Percentiles rank a stretch among this genome's conserved stretches.
Conservation (phyloP, 2,329 filamentous ascomycete genomes). For the Alternaria panax region DNA sequence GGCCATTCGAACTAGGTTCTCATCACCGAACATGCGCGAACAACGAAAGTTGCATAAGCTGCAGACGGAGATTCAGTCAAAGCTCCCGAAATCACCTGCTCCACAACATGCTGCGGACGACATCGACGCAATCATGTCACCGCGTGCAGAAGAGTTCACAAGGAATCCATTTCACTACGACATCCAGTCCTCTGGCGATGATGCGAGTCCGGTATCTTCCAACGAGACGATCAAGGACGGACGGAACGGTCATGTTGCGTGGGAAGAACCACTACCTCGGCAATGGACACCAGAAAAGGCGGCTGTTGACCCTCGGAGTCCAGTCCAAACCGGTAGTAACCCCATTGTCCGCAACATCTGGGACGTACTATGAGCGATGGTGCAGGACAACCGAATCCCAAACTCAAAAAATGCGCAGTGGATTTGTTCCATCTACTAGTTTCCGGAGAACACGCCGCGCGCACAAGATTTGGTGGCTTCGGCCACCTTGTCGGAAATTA, state of each 20-base stretch:
- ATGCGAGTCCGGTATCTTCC: conserved; percentile 41
- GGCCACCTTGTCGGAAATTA: conserved; percentile 8
- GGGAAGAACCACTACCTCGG: conserved; percentile 35
- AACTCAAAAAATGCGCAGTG: background rate
- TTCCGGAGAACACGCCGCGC: conserved; percentile 1
- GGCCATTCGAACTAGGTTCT: conserved; percentile 47
- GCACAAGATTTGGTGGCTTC: conserved; percentile 8
- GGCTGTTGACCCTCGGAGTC: conserved; percentile 75
- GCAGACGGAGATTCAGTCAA: conserved; percentile 50
- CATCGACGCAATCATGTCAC: conserved; percentile 70
- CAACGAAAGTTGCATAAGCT: conserved; percentile 50
- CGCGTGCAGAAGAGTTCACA: conserved; percentile 75
- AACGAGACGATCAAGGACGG: conserved; percentile 43
- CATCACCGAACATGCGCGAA: conserved; percentile 50
- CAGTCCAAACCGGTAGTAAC: conserved; percentile 74
- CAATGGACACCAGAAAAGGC: conserved; percentile 62
- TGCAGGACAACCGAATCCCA: background rate
- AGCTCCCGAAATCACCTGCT: conserved; percentile 39
- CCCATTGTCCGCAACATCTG: conserved; percentile 81
- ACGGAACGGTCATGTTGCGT: conserved; percentile 34
- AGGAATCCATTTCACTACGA: conserved; percentile 55
- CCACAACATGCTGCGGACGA: conserved; percentile 45
- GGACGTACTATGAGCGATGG: conserved; percentile 68
- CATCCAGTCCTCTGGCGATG: conserved; percentile 32
- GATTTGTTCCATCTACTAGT: background rate